Conservation (phyloP, 139 green algal species). For the Chlamydomonas incerta region DNA sequence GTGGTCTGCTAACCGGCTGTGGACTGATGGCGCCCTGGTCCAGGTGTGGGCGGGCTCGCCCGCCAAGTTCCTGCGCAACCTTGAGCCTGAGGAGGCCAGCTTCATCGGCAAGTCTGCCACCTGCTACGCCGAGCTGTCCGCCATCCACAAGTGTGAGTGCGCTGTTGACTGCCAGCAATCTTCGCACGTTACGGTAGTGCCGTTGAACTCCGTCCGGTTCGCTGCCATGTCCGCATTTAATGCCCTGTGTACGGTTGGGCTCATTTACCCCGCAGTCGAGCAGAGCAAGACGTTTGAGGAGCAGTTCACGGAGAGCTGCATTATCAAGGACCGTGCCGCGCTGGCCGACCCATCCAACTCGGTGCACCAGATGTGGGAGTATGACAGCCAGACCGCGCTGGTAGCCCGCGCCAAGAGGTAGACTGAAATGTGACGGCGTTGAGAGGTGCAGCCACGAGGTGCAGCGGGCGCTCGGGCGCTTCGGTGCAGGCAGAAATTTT, state of each 20-base stretch:
- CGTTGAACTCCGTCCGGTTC: too few species aligned
- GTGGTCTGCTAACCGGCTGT: too few species aligned
- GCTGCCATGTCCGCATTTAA: too few species aligned
- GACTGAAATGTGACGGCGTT: too few species aligned
- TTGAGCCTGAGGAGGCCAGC: conserved; percentile 76
- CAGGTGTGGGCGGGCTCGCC: conserved; percentile 90
- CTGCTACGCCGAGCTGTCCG: conserved; percentile 87
- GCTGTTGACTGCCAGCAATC: neutral
- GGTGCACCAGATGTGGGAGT: conserved; percentile 62
- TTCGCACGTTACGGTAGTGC: too few species aligned
- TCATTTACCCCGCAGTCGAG: conserved; percentile 47
- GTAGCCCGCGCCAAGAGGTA: conserved; percentile 47
- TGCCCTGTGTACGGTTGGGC: too few species aligned
- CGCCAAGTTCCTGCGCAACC: conserved; percentile 85
- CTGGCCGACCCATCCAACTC: conserved; percentile 56
- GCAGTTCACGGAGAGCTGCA: conserved; percentile 46
- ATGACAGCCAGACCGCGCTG: conserved; percentile 49
- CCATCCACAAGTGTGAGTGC: conserved; percentile 64
- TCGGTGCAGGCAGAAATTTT: too few species aligned
- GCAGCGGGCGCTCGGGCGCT: too few species aligned
- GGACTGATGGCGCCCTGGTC: too few species aligned
- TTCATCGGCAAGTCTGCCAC: conserved; percentile 85
- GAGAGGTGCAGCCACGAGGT: too few species aligned
- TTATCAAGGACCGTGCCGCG: conserved; percentile 50
- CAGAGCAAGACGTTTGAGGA: conserved; percentile 65